Evolutionary conservation across 148 eudicot genomes (phyloP), one percentile per base, ranked within the genome.

Genomic region (Chenopodium berlandieri): DNA sequence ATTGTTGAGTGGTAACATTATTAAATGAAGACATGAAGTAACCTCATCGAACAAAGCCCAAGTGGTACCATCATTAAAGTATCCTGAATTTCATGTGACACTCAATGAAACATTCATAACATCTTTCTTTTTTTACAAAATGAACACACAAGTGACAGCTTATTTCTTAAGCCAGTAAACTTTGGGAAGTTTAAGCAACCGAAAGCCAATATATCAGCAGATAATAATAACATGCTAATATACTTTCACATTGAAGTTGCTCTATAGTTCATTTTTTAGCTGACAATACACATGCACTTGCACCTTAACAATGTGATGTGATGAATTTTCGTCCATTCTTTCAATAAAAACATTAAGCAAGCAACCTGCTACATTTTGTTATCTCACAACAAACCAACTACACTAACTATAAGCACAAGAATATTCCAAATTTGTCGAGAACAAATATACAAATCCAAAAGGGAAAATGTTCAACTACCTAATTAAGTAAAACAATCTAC

Each of bases 401-500:
- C 34, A 44, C 65, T 31, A 9, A 37, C 25, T 31, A 4, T 0
- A 9, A 34, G 22, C 54, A 76, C 47, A 62, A 56, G 54, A 40
- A 72, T 72, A 72, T 44, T 72, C 75, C 25, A 19, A 71, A 72
- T 30, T n/a, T 8, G 10, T 20, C 23, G 9, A 72, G 52, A 7
- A 32, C 44, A 9, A 13, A 40, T n/a, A 58, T 31, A 47, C 22
- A 4, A 62, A 8, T 10, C 68, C 9, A 34, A 73, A 64, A 48
- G 25, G 22, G 25, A 75, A 50, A 60, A 87, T 72, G 75, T 44
- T 22, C n/a, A 74, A 50, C 62, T 74, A 25, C 19, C 7, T 79
- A 73, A 70, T 84, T 10, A 40, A 68, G 77, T 64, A 37, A 50
- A 73, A 44, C 74, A 44, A n/a, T 73, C 83, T 83, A 87, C 87